phyloP scores from a whole-genome alignment of 768 basidiomycete species.

The Austroboletus festivus region DNA sequence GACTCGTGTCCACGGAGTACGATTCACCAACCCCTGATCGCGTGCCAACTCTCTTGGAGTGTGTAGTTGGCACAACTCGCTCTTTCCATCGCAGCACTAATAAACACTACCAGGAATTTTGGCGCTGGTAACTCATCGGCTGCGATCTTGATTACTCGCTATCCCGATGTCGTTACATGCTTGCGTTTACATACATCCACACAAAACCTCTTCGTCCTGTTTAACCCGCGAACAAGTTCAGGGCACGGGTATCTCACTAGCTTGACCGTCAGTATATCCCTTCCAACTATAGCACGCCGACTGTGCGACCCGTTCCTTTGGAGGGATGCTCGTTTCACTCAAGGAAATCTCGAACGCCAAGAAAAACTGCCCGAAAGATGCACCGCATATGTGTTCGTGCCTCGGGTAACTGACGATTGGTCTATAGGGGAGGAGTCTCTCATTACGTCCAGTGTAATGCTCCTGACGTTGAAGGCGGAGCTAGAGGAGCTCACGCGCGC shows the following conservation, averaged over 20 bases:
- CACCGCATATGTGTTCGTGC: conserved; percentile 51
- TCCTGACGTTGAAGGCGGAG: conserved; percentile 42
- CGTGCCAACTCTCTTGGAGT: conserved; percentile 28
- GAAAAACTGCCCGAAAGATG: conserved; percentile 52
- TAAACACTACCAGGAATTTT: conserved; percentile 20
- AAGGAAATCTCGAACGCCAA: conserved; percentile 49
- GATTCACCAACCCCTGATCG: conserved; percentile 32
- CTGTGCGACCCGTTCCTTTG: conserved; percentile 43
- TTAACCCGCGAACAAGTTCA: conserved; percentile 56
- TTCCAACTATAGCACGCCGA: conserved; percentile 38
- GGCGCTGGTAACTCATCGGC: conserved; percentile 18
- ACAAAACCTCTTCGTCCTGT: conserved; percentile 48
- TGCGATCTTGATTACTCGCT: conserved; percentile 51
- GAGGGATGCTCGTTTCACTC: conserved; percentile 36
- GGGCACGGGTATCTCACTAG: conserved; percentile 50
- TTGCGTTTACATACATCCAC: conserved; percentile 30
- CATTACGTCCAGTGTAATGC: conserved; percentile 47
- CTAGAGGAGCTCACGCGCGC: conserved; percentile 36
- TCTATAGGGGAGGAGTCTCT: conserved; percentile 31
- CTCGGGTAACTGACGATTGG: conserved; percentile 26
- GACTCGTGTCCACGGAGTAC: conserved; percentile 34
- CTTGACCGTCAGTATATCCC: conserved; percentile 47
- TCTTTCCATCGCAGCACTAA: not conserved
- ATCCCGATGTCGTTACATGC: conserved; percentile 56
- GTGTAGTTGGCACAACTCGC: not conserved